Evolutionary conservation across 2,329 filamentous ascomycete species (phyloP).

Genomic region (Penicillium freii): DNA sequence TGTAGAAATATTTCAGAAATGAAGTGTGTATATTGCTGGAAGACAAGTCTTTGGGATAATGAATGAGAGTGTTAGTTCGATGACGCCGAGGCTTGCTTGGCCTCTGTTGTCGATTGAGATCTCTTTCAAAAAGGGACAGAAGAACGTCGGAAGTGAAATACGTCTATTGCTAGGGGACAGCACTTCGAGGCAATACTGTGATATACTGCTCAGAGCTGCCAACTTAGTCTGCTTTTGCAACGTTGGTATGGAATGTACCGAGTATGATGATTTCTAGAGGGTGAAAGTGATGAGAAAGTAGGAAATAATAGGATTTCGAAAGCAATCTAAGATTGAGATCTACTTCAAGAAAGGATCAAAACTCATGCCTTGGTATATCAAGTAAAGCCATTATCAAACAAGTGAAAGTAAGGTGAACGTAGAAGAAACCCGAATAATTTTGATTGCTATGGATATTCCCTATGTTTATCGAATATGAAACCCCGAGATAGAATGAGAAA

Average conservation of each 20-base stretch:
- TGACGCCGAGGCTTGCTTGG: neutral
- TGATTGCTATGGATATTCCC: neutral
- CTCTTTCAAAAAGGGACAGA: neutral
- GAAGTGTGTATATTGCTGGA: neutral
- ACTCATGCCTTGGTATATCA: neutral
- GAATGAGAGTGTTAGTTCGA: neutral
- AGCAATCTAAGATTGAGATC: neutral
- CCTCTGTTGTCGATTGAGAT: neutral
- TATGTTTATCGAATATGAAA: neutral
- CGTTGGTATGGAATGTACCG: neutral
- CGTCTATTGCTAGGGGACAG: neutral
- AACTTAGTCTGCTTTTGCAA: neutral
- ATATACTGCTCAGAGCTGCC: neutral
- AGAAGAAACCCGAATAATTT: neutral
- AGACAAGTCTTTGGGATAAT: neutral
- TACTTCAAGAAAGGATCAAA: neutral
- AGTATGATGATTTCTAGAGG: too few species aligned
- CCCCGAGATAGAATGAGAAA: neutral
- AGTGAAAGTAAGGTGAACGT: neutral
- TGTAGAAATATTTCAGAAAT: neutral
- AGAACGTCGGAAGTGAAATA: neutral
- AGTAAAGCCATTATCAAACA: neutral
- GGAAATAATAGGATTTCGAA: neutral
- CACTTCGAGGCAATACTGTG: neutral
- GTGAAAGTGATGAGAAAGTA: neutral